Evolutionary conservation across 257 asterid genomes (phyloP), one percentile per base, ranked within the genome.

Genomic region (Euphrasia confusa): DNA sequence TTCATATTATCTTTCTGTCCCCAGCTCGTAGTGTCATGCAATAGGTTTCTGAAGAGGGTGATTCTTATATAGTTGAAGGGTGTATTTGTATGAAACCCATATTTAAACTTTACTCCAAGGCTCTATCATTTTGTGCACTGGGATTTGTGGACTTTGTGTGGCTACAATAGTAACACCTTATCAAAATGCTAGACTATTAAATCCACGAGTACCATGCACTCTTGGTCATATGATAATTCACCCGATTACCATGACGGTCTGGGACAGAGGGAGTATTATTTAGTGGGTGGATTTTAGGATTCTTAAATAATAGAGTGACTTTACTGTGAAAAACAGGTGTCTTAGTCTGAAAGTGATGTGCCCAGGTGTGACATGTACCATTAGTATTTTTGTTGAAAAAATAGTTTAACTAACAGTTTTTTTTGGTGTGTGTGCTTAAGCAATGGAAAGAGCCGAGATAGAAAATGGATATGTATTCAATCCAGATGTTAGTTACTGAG

Each of bases 31-130:
- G 6, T 53, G 6, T 53, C 37, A 32, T 39, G 17, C n/a, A 10
- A 4, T 39, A 28, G 45, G 28, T 27, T 14, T 27, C 7, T 24
- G 60, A 17, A 59, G 7, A n/a, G 26, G 28, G 15, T 37, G 9
- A 67, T 40, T 18, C 14, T 66, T 66, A 50, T 28, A 4, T n/a
- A 69, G 27, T 37, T 18, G 50, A 61, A 4, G 58, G 44, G 9
- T 55, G 54, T 26, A 10, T 10, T 37, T 47, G 63, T 54, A 66
- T 17, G 56, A 7, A 54, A 40, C 27, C 27, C 21, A 33, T 58
- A 48, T 11, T 30, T 30, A 8, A 44, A 57, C 9, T 42, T 26
- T 26, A 26, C 14, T 42, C 1, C 45, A 33, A 30, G 33, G 33
- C 33, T 30, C 33, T 30, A 3, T 30, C 33, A 40, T 7, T 40